Base-by-base conservation (phyloP, 2,329 filamentous ascomycete genomes). In the Chrysoporthe deuterocubensis region DNA sequence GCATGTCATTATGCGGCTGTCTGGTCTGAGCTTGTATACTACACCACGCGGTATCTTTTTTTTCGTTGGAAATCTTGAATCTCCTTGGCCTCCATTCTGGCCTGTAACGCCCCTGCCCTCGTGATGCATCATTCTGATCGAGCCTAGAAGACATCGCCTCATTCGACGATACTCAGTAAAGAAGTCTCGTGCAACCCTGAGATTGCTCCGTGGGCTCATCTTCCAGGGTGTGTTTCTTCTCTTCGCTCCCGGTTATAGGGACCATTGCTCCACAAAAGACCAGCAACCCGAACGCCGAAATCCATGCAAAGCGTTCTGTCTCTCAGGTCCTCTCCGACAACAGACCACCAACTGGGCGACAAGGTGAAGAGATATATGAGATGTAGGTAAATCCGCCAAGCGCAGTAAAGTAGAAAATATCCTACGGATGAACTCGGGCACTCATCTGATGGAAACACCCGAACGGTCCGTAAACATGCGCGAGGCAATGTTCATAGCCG, bases 401-500 rank as follows among this genome's bases (percentile, higher is more conserved):
- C 40, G 18, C 40, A 21, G 40, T 8, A n/a, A 13, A 16, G 4
- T 16, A 44, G 6, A 21, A 3, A 60, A 6, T 40, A 40, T n/a
- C 4, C 18, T 21, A 14, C 26, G 54, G 6, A 18, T 46, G 34
- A 48, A 9, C 13, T 13, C 14, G 8, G 13, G 13, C 26, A 18
- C 48, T 81, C 80, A 91, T 72, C 91, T 87, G 71, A 93, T 88
- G 56, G 89, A 89, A 67, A 92, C 89, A 65, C 91, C 92, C 18
- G 91, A 93, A 68, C 92, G 84, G 78, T 92, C 92, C 50, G 95
- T 98, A 79, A 97, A 99, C 94, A 99, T 95, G 78, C 96, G 90
- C 43, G 95, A 91, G 13, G 96, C 95, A 79, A 99, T 98, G 80
- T 98, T 98, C 96, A 99, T 99, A 62, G 94, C 91, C 77, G 94